Evolutionary conservation across 768 basidiomycete species (phyloP).

Genomic region (Tulasnella sp.): DNA sequence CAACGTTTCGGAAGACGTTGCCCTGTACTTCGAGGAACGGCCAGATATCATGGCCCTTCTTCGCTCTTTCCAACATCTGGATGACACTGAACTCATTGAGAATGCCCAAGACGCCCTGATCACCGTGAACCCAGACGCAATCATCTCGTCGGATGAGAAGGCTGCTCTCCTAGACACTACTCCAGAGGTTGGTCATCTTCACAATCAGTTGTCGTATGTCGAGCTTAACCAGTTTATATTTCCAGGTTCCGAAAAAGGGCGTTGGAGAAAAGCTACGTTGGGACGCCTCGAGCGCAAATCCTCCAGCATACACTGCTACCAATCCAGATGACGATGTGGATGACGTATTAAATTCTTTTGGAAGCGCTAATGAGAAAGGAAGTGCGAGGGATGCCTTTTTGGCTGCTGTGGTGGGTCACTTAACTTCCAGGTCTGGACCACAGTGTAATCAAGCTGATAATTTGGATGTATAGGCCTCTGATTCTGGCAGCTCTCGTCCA

Average conservation of each 20-base stretch:
- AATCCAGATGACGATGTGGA: background rate
- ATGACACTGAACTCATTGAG: background rate
- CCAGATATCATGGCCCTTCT: background rate
- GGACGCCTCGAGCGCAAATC: background rate
- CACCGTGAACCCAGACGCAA: background rate
- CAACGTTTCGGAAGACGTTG: conserved; percentile 12
- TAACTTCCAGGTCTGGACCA: no score
- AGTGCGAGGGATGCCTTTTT: background rate
- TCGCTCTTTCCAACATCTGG: background rate
- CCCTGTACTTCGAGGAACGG: conserved; percentile 2
- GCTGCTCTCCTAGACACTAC: background rate
- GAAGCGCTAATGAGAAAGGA: background rate
- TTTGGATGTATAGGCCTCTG: no score
- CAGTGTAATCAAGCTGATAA: no score
- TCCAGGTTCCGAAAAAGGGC: no score
- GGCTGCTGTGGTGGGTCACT: background rate
- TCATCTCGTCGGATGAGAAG: background rate
- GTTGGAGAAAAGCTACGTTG: background rate
- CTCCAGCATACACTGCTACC: background rate
- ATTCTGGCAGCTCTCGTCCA: background rate
- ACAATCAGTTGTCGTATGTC: background rate
- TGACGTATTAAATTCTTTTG: background rate
- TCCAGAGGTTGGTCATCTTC: background rate
- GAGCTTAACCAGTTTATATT: no score
- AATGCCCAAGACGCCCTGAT: background rate